phyloP scores from a whole-genome alignment of 768 basidiomycete genomes.

The Naganishia friedmannii region DNA sequence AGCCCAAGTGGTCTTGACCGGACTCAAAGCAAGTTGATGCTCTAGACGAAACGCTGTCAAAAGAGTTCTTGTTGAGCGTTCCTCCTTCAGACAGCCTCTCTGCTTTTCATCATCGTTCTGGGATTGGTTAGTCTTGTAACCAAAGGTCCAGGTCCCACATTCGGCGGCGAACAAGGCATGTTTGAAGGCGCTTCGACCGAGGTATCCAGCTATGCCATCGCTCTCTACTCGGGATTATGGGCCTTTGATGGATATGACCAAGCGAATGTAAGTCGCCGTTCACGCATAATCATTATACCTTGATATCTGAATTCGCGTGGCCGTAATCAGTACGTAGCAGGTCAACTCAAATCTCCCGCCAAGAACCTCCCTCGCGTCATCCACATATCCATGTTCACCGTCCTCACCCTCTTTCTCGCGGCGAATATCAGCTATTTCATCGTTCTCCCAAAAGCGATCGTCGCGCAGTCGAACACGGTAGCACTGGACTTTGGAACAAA shows the following conservation, averaged over 20 bases:
- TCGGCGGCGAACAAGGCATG: conserved; percentile 52
- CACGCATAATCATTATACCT: neutral
- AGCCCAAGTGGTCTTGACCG: conserved; percentile 80
- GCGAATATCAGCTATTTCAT: conserved; percentile 89
- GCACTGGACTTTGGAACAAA: conserved; percentile 81
- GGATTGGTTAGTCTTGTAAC: conserved; percentile 63
- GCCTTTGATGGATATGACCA: conserved; percentile 93
- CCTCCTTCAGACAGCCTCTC: conserved; percentile 37
- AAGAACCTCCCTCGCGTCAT: conserved; percentile 85
- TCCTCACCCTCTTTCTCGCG: conserved; percentile 69
- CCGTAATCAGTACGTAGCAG: conserved; percentile 66
- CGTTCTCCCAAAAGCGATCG: conserved; percentile 61
- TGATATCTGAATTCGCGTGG: neutral
- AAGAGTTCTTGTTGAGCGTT: neutral
- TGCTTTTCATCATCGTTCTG: conserved; percentile 65
- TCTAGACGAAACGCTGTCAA: neutral
- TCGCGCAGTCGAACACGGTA: conserved; percentile 52
- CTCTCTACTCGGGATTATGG: conserved; percentile 88
- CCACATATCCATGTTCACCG: conserved; percentile 82
- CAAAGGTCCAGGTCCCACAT: conserved; percentile 38
- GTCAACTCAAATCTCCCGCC: conserved; percentile 75
- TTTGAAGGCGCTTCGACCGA: conserved; percentile 73
- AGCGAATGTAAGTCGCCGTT: conserved; percentile 55
- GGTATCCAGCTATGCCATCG: conserved; percentile 84
- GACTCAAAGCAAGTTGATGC: conserved; percentile 65